These are phyloP conservation scores for Fragaria nilgerrensis DNA, from an alignment of 306 rosid genomes.

Conservation along the genomic window DNA sequence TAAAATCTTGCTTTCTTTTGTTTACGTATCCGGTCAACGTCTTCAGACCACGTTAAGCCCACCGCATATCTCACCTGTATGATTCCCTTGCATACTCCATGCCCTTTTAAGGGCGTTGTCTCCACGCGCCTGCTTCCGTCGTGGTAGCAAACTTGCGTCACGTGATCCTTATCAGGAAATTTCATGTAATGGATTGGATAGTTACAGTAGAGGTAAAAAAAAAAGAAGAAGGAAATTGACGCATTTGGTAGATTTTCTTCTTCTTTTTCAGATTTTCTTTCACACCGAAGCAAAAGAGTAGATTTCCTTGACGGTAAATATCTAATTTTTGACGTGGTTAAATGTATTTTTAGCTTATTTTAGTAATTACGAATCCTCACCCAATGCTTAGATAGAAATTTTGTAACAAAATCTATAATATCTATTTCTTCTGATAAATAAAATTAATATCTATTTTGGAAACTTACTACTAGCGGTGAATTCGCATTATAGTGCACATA, in stretches of 20 bases:
- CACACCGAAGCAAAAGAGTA: neutral
- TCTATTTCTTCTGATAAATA: too few relatives aligned
- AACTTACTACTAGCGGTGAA: neutral
- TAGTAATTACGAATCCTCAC: neutral
- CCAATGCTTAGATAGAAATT: too few relatives aligned
- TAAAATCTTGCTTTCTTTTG: neutral
- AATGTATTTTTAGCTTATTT: neutral
- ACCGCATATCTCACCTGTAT: slow-evolving; percentile 22
- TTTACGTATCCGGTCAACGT: slow-evolving; percentile 35
- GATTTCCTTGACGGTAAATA: neutral
- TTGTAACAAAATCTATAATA: too few relatives aligned
- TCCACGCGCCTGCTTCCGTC: neutral
- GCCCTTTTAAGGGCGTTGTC: neutral
- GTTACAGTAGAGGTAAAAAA: neutral
- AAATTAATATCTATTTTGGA: too few relatives aligned
- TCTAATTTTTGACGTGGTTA: neutral
- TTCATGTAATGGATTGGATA: neutral
- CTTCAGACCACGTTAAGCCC: slow-evolving; percentile 8
- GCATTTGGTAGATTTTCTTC: neutral
- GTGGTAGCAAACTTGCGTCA: neutral
- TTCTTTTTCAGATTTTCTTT: neutral
- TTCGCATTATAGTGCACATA: too few relatives aligned
- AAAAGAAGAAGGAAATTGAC: neutral
- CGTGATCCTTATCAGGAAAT: neutral
- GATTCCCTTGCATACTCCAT: slow-evolving; percentile 18